Evolutionary conservation across 768 basidiomycete genomes (phyloP).

Genomic region (Mycena epipterygia): DNA sequence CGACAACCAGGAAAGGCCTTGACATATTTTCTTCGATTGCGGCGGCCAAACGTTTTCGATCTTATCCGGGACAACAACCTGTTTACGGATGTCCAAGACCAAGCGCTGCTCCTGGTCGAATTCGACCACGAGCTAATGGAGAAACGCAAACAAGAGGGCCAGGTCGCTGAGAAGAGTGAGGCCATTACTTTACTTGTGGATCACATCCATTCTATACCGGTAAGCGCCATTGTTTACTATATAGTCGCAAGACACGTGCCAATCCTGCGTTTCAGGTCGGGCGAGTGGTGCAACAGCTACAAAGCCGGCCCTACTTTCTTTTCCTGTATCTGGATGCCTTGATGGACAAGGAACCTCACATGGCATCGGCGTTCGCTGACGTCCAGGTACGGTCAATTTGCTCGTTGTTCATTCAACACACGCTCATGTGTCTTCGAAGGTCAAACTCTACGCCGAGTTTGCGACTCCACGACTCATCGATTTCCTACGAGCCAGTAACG

Average conservation of each 20-base stretch:
- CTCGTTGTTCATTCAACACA: not conserved
- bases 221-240: slow-evolving; percentile 54
- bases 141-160: slow-evolving; percentile 61
- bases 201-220: slow-evolving; percentile 96
- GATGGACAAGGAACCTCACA: slow-evolving; percentile 86
- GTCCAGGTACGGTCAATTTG: slow-evolving; percentile 69
- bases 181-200: slow-evolving; percentile 92
- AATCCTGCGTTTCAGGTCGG: slow-evolving; percentile 69
- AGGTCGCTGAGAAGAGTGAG: slow-evolving; percentile 67
- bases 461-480: slow-evolving; percentile 85
- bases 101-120: slow-evolving; percentile 91
- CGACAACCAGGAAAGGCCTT: slow-evolving; percentile 96
- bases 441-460: slow-evolving; percentile 93
- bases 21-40: slow-evolving; percentile 88
- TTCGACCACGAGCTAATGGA: slow-evolving; percentile 92
- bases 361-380: slow-evolving; percentile 87
- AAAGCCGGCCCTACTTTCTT: slow-evolving; percentile 81
- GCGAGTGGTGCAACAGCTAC: slow-evolving; percentile 90
- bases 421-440: slow-evolving; percentile 53
- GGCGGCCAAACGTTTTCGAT: slow-evolving; percentile 92
- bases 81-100: slow-evolving; percentile 95
- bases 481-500: slow-evolving; percentile 91
- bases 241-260: not conserved
- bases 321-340: slow-evolving; percentile 95
- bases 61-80: slow-evolving; percentile 94